Evolutionary conservation across 257 asterid species (phyloP), one percentile per base, ranked within the genome.

Genomic region (Leptodermis oblonga): DNA sequence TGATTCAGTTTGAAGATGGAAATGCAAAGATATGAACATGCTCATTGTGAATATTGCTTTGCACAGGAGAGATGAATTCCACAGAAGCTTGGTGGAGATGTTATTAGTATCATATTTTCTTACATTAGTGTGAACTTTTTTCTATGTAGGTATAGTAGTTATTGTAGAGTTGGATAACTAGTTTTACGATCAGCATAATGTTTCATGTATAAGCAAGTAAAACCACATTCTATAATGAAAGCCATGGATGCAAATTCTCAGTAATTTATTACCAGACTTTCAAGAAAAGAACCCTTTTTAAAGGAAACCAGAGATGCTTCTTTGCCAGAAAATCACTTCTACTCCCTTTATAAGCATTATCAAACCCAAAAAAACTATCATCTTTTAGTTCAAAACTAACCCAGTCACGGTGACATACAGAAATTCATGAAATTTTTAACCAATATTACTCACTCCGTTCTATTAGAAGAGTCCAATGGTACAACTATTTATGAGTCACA

Each of bases 1-100:
- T 54, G 89, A 93, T 39, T 90, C 92, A 14, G 73, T 79, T 67
- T 88, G 71, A 79, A 70, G 73, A 56, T 33, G 63, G 28, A 52
- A n/a, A n/a, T n/a, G 45, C 30, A 42, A 64, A 63, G 53, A 62
- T 22, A 51, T 31, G 69, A 4, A 20, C 15, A 11, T 60, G 45
- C 26, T 61, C 34, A 11, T 66, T 77, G 82, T 67, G 84, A 77
- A 80, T 76, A 82, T 46, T 73, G 22, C 67, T 13, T n/a, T n/a
- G n/a, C n/a, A 68, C 71, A 55, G 79, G 78, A 51, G 80, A 77
- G 71, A 53, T 33, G n/a, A n/a, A n/a, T n/a, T 42, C 48, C 25
- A 43, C 70, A 64, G 70, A 72, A 67, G 75, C 76, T 77, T 58
- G 42, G 58, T 71, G 78, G 76, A 75, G 66, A 73, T 60, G 56